phyloP scores from a whole-genome alignment of 2,329 filamentous ascomycete genomes.

The Trematosphaeria pertusa region DNA sequence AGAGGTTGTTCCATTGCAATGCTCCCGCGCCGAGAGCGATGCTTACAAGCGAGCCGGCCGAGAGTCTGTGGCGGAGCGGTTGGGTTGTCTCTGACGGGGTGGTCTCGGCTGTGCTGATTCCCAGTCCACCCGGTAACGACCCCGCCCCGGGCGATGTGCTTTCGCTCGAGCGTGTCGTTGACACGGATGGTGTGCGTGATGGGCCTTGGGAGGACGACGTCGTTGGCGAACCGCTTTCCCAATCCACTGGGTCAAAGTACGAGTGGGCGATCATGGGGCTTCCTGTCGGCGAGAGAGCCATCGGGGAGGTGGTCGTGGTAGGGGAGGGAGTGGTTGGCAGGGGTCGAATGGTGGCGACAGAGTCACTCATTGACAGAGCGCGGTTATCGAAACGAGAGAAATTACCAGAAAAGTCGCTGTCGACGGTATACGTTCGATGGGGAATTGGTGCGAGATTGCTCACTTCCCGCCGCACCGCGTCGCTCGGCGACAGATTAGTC shows the following conservation, averaged over 20 bases:
- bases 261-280: conserved; percentile 21
- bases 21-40: conserved; percentile 35
- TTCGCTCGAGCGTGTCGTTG: conserved; percentile 23
- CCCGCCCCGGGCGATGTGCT: conserved; percentile 22
- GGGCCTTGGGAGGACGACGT: conserved; percentile 3
- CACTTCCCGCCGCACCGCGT: conserved; percentile 36
- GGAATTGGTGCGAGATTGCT: conserved; percentile 33
- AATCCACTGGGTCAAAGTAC: conserved; percentile 24
- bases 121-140: conserved; percentile 10
- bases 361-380: conserved; percentile 16
- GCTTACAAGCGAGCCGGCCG: conserved; percentile 28
- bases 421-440: conserved; percentile 33
- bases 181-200: conserved; percentile 26
- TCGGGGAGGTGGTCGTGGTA: too few relatives aligned
- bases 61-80: conserved; percentile 23
- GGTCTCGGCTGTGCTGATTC: conserved; percentile 24
- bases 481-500: conserved; percentile 36
- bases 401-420: conserved; percentile 28
- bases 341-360: conserved; percentile 21
- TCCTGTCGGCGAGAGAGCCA: conserved; percentile 20
- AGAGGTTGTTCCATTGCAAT: conserved; percentile 38
- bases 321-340: conserved; percentile 15
- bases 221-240: conserved; percentile 19
- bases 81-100: conserved; percentile 25
- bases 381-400: conserved; percentile 23